Evolutionary conservation across 805 yeast species (phyloP).

Genomic region (Myxozyma nipponensis): DNA sequence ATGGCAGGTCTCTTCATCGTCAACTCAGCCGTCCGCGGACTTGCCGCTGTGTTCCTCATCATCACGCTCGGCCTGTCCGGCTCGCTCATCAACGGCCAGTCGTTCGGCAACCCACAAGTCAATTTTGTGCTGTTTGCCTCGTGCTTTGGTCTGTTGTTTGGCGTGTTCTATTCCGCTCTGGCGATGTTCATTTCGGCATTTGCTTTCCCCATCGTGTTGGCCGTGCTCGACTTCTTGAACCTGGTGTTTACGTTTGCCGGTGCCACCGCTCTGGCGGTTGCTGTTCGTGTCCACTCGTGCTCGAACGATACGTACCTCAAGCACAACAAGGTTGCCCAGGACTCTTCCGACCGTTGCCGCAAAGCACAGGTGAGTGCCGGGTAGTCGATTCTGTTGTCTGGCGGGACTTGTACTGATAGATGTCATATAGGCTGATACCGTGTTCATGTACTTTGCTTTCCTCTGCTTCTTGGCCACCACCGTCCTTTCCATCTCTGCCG

Average conservation of each 20-base stretch:
- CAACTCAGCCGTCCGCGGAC: slow-evolving; percentile 53
- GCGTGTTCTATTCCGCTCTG: slow-evolving; percentile 69
- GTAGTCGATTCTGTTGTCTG: slow-evolving; percentile 70
- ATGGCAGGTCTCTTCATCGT: slow-evolving; percentile 25
- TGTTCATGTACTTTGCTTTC: slow-evolving; percentile 82
- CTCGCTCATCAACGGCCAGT: slow-evolving; percentile 69
- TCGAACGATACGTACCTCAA: slow-evolving; percentile 60
- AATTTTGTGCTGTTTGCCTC: slow-evolving; percentile 85
- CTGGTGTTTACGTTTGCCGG: slow-evolving; percentile 89
- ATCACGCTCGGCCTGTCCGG: slow-evolving; percentile 84
- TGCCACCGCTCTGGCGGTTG: slow-evolving; percentile 91
- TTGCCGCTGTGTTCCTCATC: slow-evolving; percentile 71
- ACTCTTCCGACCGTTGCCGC: slow-evolving; percentile 83
- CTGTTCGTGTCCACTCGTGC: slow-evolving; percentile 83
- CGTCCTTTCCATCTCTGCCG: slow-evolving; percentile 46
- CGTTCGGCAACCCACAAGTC: slow-evolving; percentile 67
- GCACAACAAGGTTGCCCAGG: slow-evolving; percentile 67
- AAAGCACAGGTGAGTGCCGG: slow-evolving; percentile 67
- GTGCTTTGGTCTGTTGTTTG: slow-evolving; percentile 78
- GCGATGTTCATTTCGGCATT: slow-evolving; percentile 75
- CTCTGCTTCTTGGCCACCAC: slow-evolving; percentile 66
- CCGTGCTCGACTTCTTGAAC: slow-evolving; percentile 78
- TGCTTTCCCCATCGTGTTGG: slow-evolving; percentile 82
- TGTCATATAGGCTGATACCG: slow-evolving; percentile 50
- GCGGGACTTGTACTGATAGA: background rate